Evolutionary conservation across 2,329 filamentous ascomycete genomes (phyloP), one percentile per base, ranked within the genome.

Genomic region (Stemphylium beticola): DNA sequence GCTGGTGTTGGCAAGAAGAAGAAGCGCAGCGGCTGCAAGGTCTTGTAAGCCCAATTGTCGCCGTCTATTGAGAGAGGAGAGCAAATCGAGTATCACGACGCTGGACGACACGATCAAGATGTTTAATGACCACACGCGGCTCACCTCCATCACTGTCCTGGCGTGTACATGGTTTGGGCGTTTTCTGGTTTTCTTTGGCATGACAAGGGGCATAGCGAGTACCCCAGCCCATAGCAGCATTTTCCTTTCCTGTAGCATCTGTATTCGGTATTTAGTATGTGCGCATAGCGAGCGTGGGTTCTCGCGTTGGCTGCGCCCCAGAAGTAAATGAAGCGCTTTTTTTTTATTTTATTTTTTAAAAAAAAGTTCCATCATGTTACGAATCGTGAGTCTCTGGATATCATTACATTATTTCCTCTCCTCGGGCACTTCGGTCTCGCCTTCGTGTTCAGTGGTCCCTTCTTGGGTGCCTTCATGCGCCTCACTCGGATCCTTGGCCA

Each of bases 401-500:
- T 61, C 56, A 55, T 54, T 50, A 29, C 52, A 54, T 59, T 17
- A 43, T 32, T 12, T n/a, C 17, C 12, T 60, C 24, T 64, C 54
- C 50, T 66, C 63, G 15, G 60, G 53, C 33, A 61, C 53, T 39
- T 67, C 61, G 20, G 57, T 68, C 46, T 62, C 44, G 9, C 62
- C 63, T 26, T 62, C 61, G 8, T 62, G 63, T 41, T 70, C 67
- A 9, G 62, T 62, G 39, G 66, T 57, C 11, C 60, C 64, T 34
- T 65, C 66, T 20, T 66, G 62, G 26, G 65, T 58, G 33, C 55
- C 55, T 31, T 64, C 64, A 14, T 62, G 55, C 34, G 49, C 58
- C 45, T 62, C 84, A 10, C 58, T 74, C n/a, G 79, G 77, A 51
- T 89, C 84, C 68, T 89, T 91, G 8, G 86, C 91, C 93, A 97